Conservation (phyloP, 345 rosid species). For the Citrus cavaleriei region DNA sequence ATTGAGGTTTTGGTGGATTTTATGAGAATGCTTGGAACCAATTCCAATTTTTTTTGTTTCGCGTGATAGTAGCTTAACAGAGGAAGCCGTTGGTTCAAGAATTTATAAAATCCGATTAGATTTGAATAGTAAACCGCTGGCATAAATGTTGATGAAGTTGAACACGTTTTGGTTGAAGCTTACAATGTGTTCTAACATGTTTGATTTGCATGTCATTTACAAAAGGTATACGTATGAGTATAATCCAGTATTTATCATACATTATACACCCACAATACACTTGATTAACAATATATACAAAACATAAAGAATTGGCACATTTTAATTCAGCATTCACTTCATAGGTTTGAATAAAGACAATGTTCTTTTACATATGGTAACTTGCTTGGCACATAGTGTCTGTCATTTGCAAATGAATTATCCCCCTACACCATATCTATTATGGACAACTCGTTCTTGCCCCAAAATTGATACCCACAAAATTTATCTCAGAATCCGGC, state of each 20-base stretch:
- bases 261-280: background rate
- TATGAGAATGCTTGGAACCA: slow-evolving; percentile 15
- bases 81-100: slow-evolving; percentile 18
- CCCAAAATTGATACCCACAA: background rate
- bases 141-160: slow-evolving; percentile 17
- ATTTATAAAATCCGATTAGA: slow-evolving; percentile 17
- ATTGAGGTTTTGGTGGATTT: slow-evolving; percentile 23
- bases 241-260: background rate
- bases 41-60: background rate
- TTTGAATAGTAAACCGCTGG: slow-evolving; percentile 13
- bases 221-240: background rate
- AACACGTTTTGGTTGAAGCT: slow-evolving; percentile 17
- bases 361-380: background rate
- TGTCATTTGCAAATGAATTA: background rate
- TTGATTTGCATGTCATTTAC: background rate
- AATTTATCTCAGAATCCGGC: background rate
- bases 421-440: background rate
- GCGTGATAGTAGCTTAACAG: slow-evolving; percentile 18
- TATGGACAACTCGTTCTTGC: background rate
- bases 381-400: background rate
- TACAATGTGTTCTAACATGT: background rate
- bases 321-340: background rate
- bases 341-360: background rate
- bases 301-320: background rate
- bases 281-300: background rate